Base-by-base conservation (phyloP, 352 stramenopile species). In the Phytopythium cucurbitacearum region DNA sequence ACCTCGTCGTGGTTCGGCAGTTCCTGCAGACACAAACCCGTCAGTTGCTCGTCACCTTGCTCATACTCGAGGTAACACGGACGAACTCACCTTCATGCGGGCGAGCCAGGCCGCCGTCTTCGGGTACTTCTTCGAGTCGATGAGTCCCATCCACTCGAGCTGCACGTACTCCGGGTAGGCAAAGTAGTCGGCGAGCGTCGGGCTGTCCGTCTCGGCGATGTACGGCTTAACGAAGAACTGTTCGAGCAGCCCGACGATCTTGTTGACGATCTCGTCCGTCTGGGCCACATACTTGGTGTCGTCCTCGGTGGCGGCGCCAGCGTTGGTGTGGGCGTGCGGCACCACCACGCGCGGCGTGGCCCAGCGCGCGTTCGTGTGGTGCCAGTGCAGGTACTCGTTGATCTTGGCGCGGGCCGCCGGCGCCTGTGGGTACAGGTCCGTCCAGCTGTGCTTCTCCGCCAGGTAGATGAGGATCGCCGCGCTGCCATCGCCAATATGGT, bases 381-480 rank as follows among this genome's bases (percentile, higher is more conserved):
- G 78, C 78, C 78, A 89, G 65, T 82, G 65, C 35, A 88, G 56
- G 54, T 81, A 85, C 63, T 89, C 40, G 62, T 86, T 75, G 33
- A 89, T 49, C 51, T 86, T 86, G 13, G 74, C 72, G 35, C 67
- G 77, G n/a, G 60, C 64, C 48, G 74, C 41, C 0, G 67, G 11
- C 34, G 83, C 69, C 10, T 8, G 67, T 39, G 73, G 76, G 53
- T 86, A 86, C 16, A 84, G 37, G 47, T 78, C 70, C 7, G 65
- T 75, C 63, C 62, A 78, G 37, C 48, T 60, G 50, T 70, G 63
- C 56, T 77, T 82, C 47, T 80, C 57, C 7, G 71, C 71, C 45
- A 87, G 52, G 49, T 83, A 87, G 42, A 56, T 41, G 35, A 85
- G 34, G 49, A 87, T 87, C 8, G 76, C 76, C 36, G 71, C 69